Base-by-base conservation (phyloP, 108 stramenopile genomes). In the Skeletonema tropicum region DNA sequence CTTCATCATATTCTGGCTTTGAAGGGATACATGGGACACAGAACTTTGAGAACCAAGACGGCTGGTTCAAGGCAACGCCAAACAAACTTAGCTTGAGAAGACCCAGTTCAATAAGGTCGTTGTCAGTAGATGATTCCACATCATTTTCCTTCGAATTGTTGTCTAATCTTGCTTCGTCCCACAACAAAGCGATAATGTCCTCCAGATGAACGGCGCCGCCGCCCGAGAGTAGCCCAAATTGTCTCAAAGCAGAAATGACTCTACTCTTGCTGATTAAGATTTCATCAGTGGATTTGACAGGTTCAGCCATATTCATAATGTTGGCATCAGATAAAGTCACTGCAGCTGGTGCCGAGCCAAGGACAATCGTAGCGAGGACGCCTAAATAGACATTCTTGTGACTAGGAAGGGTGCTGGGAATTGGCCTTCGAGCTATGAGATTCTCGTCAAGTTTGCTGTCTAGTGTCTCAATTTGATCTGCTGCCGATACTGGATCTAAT, bases 391-490 rank as follows among this genome's bases (percentile, higher is more conserved):
- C 88, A 45, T 75, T 84, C 52, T 88, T 87, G 57, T 91, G 88
- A 55, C 87, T 89, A 0, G 94, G 94, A 36, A 95, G 60, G 38
- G 89, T 88, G 23, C 77, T 85, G 2, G 94, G 94, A 33, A 95
- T 90, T 7, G 92, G 88, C 52, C 94, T 74, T 64, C 89, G 87
- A n/a, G 75, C 80, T n/a, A 92, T 86, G 1, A 83, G 66, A 10
- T 88, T 86, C 32, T 81, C 74, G 32, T 85, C 71, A 36, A 92
- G 59, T 42, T 66, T 74, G 10, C 11, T 31, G n/a, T 72, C 69
- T 64, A 89, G 60, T 12, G 64, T 68, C 35, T 73, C 68, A 26
- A 95, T 55, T 71, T 76, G 66, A 60, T 84, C 68, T 6, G 87
- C 85, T 13, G 90, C 94, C 30, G 71, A 66, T 57, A 74, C 63